Evolutionary conservation across 78 protist genomes (phyloP), one percentile per base, ranked within the genome.

Genomic region (Neovahlkampfia damariscottae): DNA sequence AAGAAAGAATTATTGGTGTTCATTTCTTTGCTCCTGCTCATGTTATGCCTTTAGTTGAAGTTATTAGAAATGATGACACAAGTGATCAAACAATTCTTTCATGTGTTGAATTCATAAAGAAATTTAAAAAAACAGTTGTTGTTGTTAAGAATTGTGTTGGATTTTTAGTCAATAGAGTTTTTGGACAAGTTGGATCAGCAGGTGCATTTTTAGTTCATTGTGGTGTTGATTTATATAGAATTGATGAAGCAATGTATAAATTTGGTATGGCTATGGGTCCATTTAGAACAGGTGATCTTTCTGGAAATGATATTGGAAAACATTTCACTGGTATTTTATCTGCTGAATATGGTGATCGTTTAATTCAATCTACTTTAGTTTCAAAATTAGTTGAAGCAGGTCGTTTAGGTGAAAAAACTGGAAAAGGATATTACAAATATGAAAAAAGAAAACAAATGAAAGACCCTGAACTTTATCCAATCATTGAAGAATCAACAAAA

Each of bases 21-120:
- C 90, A 87, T 69, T 87, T 87, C 71, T 87, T 87, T 82, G 40
- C 83, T 1, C 90, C 90, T 3, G 90, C 90, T 9, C 19, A 87
- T n/a, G 83, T 83, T 30, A 87, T 87, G 91, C 86, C 73, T 29
- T 82, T 87, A 19, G 84, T 87, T 2, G 91, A 87, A 32, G 70
- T 29, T 40, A 72, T 87, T 10, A 32, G 76, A 38, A 62, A 19
- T 27, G 5, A 1, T n/a, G 41, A 28, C 32, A 78, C 59, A 32
- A 37, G 19, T 70, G 1, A 5, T 40, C 29, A 27, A 41, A 67
- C 80, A 38, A 67, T 81, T 76, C 2, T 74, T 10, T 36, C 71
- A 1, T 69, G 40, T n/a, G 59, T 83, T 75, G 78, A 38, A 36
- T 3, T 78, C 9, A 74, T 73, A 27, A 41, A 38, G 76, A 4